These are phyloP conservation scores for Tieghemostelium lacteum DNA, from an alignment of 78 protist species.

Conservation along the genomic window DNA sequence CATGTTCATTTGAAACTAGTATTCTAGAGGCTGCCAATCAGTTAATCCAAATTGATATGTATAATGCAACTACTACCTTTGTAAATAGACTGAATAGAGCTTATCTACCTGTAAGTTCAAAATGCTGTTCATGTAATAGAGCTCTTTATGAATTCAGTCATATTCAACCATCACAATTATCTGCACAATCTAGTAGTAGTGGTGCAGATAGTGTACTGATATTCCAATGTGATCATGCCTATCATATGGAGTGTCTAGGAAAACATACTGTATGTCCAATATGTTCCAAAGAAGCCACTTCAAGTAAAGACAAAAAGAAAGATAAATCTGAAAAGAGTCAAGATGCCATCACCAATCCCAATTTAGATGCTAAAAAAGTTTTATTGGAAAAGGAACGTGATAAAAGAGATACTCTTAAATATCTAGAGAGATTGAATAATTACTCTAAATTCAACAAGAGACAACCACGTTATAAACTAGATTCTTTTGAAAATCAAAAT, in stretches of 20 bases:
- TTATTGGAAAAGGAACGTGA: conserved; percentile 8
- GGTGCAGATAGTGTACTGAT: conserved; percentile 5
- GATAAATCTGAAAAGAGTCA: background rate
- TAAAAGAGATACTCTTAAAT: conserved; percentile 24
- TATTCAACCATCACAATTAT: background rate
- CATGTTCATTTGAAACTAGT: conserved; percentile 28
- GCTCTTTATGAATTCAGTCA: conserved; percentile 32
- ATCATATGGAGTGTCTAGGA: conserved; percentile 60
- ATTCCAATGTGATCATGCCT: conserved; percentile 42
- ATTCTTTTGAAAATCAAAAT: background rate
- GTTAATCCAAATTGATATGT: conserved; percentile 65
- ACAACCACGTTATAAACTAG: background rate
- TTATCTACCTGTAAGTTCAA: conserved; percentile 20
- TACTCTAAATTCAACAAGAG: conserved; percentile 27
- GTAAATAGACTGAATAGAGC: conserved; percentile 33
- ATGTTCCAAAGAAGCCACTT: conserved; percentile 64
- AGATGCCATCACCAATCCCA: too few species aligned
- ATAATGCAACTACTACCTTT: conserved; percentile 11
- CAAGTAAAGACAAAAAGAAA: conserved; percentile 5
- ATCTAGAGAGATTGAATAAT: conserved; percentile 49
- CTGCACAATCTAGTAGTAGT: background rate
- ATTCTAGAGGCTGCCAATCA: conserved; percentile 52
- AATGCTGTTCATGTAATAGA: conserved; percentile 50
- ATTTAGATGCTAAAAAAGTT: background rate
- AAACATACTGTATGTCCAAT: conserved; percentile 63